phyloP scores from a whole-genome alignment of 2,329 filamentous ascomycete genomes.

The Sporothrix luriei region DNA sequence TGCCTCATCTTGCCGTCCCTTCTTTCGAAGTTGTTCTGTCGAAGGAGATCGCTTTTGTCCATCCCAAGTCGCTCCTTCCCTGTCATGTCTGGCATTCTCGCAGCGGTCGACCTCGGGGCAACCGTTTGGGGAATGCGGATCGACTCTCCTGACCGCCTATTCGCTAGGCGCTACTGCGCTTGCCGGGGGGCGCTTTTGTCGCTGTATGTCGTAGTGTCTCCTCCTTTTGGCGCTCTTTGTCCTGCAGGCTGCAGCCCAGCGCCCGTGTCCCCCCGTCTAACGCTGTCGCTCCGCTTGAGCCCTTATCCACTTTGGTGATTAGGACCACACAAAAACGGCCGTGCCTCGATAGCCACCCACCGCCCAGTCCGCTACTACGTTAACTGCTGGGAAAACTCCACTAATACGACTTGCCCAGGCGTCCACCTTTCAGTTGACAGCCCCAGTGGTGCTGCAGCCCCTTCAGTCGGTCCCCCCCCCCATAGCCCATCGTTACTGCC shows the following conservation, averaged over 20 bases:
- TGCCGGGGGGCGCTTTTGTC: neutral
- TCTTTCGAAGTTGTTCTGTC: no score
- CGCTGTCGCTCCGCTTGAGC: neutral
- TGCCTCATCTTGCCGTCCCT: neutral
- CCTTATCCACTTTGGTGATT: slow-evolving; percentile 21
- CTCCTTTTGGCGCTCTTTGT: slow-evolving; percentile 17
- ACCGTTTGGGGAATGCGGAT: slow-evolving; percentile 24
- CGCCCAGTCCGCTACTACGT: slow-evolving; percentile 10
- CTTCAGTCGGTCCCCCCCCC: neutral
- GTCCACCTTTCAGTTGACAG: neutral
- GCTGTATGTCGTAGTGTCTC: slow-evolving; percentile 2
- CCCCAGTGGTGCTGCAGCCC: neutral
- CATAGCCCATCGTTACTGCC: slow-evolving; percentile 19
- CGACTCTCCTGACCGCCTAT: slow-evolving; percentile 22
- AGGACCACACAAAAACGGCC: slow-evolving; percentile 12
- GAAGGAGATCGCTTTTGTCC: neutral
- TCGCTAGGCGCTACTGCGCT: slow-evolving; percentile 15
- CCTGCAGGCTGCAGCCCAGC: slow-evolving; percentile 1
- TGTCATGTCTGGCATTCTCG: slow-evolving; percentile 20
- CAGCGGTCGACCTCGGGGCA: slow-evolving; percentile 23
- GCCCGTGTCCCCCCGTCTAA: neutral
- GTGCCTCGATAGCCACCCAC: slow-evolving; percentile 18
- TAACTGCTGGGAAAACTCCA: neutral
- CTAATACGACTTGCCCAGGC: neutral
- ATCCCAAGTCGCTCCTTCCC: slow-evolving; percentile 7